phyloP scores from a whole-genome alignment of 2,329 filamentous ascomycete genomes.

The Fusarium sp. region DNA sequence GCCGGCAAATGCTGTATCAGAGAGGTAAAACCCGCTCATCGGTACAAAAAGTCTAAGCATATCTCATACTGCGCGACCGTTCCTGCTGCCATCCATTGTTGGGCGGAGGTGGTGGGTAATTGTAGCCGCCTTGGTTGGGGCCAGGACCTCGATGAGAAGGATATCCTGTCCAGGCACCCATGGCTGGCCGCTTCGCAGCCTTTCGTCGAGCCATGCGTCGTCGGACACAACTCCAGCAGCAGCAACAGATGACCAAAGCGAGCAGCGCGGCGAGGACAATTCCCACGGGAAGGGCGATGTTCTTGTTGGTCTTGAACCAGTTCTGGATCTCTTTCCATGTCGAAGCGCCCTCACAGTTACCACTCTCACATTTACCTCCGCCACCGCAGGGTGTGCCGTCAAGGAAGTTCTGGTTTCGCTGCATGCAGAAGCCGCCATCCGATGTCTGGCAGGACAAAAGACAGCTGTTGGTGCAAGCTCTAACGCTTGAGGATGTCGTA shows the following conservation, averaged over 20 bases:
- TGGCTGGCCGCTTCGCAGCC: slow-evolving; percentile 45
- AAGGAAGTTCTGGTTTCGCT: slow-evolving; percentile 89
- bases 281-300: slow-evolving; percentile 84
- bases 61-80: slow-evolving; percentile 48
- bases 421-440: slow-evolving; percentile 77
- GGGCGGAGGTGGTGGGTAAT: slow-evolving; percentile 39
- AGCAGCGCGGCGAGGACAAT: slow-evolving; percentile 79
- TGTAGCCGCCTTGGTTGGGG: slow-evolving; percentile 39
- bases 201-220: slow-evolving; percentile 43
- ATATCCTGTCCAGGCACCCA: slow-evolving; percentile 46
- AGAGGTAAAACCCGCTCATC: slow-evolving; percentile 1
- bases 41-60: slow-evolving; percentile 44
- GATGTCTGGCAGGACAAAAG: slow-evolving; percentile 81
- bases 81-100: slow-evolving; percentile 36
- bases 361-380: slow-evolving; percentile 83
- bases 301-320: slow-evolving; percentile 83
- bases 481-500: slow-evolving; percentile 79
- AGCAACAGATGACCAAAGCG: slow-evolving; percentile 75
- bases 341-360: slow-evolving; percentile 78
- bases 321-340: slow-evolving; percentile 76
- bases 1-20: slow-evolving; percentile 40
- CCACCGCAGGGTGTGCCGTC: slow-evolving; percentile 89
- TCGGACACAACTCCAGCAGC: slow-evolving; percentile 66
- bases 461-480: slow-evolving; percentile 78
- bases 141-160: slow-evolving; percentile 17